Evolutionary conservation across 345 rosid genomes (phyloP), one percentile per base, ranked within the genome.

Genomic region (Arabidopsis arenosa): DNA sequence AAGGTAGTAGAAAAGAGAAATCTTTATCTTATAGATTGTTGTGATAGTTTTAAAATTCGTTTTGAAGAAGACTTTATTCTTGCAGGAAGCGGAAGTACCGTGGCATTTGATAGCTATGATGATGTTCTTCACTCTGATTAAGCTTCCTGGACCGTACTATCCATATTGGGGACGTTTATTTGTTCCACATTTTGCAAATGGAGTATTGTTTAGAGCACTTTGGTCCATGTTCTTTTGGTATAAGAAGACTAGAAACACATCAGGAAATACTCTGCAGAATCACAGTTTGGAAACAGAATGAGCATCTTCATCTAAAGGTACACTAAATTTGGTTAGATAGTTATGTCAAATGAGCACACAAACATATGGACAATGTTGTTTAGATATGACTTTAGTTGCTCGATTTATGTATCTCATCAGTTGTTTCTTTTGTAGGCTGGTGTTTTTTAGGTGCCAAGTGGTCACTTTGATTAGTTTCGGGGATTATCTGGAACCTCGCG

Each of bases 81-180:
- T 56, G 72, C 81, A 94, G 98, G 92, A 90, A 61, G 90, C 95
- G 47, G 88, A 87, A 83, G 89, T 90, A 72, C 97, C 96, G 0
- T 90, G 98, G 98, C 96, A 92, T 84, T 74, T 92, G 75, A 83
- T 94, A 49, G 83, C 85, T 17, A 75, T 86, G 76, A 87, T 88
- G 36, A 62, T 84, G 58, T 63, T 87, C 72, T 91, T 91, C 79
- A 73, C 84, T 7, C 59, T 86, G 81, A 77, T 92, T 76, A 94
- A 92, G 66, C 77, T 92, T 63, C 88, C 87, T 4, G 98, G 98
- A 51, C 97, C 98, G 2, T 90, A 81, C 77, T 94, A 91, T 64
- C 97, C 97, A 1, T 89, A 81, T 49, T 88, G 97, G 97, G 93
- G 97, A 12, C 92, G 96, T 17, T 76, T 92, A 62, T 74, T 91